phyloP scores from a whole-genome alignment of 2,329 filamentous ascomycete genomes.

The Penicillium frequentans region DNA sequence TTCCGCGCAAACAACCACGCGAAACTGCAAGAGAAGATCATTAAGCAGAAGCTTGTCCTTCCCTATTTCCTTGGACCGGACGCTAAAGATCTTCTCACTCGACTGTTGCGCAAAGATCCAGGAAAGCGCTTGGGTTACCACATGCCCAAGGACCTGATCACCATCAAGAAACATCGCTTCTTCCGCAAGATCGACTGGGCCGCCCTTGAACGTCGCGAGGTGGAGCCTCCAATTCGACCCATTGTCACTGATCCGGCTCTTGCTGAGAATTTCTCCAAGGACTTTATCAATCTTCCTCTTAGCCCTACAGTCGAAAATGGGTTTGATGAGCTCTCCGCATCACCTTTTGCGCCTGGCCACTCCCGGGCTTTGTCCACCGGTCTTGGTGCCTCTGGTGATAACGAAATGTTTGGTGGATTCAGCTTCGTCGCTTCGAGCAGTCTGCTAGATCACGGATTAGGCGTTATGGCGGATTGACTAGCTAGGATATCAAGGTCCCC shows the following conservation, averaged over 20 bases:
- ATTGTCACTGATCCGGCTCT: constrained; percentile 93
- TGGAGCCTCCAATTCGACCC: constrained; percentile 86
- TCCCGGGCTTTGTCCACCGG: constrained; percentile 20
- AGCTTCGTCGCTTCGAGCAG: constrained; percentile 51
- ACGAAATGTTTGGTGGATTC: constrained; percentile 49
- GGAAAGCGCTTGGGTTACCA: constrained; percentile 82
- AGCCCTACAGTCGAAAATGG: constrained; percentile 62
- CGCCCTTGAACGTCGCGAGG: constrained; percentile 75
- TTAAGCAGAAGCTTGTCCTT: constrained; percentile 84
- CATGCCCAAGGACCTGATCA: constrained; percentile 83
- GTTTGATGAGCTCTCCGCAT: constrained; percentile 29
- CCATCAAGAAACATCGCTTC: constrained; percentile 90
- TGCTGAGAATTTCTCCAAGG: constrained; percentile 92
- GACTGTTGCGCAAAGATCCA: constrained; percentile 88
- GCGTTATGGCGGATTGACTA: constrained; percentile 28
- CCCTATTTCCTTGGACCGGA: constrained; percentile 91
- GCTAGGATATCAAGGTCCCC: not conserved
- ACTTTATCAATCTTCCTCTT: constrained; percentile 84
- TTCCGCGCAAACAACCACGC: constrained; percentile 89
- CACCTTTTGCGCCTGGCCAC: constrained; percentile 9
- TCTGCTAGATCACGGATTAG: constrained; percentile 43
- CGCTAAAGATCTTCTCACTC: constrained; percentile 88
- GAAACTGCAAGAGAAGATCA: constrained; percentile 94
- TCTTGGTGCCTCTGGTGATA: constrained; percentile 24
- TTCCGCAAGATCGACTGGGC: constrained; percentile 97